Evolutionary conservation across 164 flowering plant species (phyloP).

Genomic region (Berberis vulgaris): DNA sequence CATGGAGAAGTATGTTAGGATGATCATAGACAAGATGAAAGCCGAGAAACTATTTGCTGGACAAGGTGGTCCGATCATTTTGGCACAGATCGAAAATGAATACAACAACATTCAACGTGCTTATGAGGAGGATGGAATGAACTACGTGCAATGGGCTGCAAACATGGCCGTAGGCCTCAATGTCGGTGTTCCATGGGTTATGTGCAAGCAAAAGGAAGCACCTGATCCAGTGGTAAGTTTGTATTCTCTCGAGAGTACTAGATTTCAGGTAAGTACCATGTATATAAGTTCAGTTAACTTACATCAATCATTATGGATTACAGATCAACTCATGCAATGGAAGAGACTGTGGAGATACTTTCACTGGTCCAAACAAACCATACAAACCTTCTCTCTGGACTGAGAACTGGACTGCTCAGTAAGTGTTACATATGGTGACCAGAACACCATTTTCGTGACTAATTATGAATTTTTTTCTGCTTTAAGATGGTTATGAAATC

Average conservation of each 20-base stretch:
- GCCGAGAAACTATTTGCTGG: constrained; percentile 37
- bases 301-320: no score
- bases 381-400: no score
- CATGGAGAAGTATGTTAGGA: constrained; percentile 36
- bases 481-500: neutral
- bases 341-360: no score
- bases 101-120: constrained; percentile 63
- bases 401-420: no score
- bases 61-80: constrained; percentile 60
- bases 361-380: no score
- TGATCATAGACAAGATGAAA: constrained; percentile 36
- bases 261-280: neutral
- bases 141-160: constrained; percentile 86
- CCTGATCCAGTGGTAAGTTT: constrained; percentile 69
- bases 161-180: constrained; percentile 45
- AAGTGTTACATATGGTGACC: no score
- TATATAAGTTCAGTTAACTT: no score
- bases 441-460: no score
- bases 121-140: constrained; percentile 32
- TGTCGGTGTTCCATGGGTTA: constrained; percentile 85
- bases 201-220: constrained; percentile 96
- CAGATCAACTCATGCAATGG: no score
- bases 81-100: constrained; percentile 88
- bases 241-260: neutral
- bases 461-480: neutral